Base-by-base conservation (phyloP, 108 stramenopile genomes). In the Pseudonitzschia multiseries region DNA sequence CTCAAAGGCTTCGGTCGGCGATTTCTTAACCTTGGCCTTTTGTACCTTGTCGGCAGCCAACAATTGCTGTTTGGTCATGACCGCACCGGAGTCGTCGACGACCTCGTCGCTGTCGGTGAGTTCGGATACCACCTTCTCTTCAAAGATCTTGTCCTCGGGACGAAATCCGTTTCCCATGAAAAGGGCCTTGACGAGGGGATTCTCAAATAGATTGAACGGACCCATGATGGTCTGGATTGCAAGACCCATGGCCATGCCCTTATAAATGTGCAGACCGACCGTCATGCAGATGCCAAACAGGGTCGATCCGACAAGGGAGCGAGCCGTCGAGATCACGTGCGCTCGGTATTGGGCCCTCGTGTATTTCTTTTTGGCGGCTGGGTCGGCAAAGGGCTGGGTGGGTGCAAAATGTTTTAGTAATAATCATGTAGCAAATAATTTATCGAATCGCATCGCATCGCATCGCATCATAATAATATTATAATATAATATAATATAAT, bases 161-260 rank as follows among this genome's bases (percentile, higher is more conserved):
- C 69, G 70, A 57, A 91, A 77, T n/a, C 85, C 86, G n/a, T 81
- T 79, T 24, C 85, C 69, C 14, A 89, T 56, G 2, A 94, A 28
- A n/a, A 86, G 18, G 12, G 88, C 78, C 59, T 79, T 81, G 43
- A 88, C 80, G 27, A 92, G 57, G 3, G 87, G 67, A 72, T 90
- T 95, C 59, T 95, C 92, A 29, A 81, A 46, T 56, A 93, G 62
- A 70, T 87, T 92, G 60, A 95, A 79, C 14, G 94, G 94, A 28
- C 75, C 86, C 94, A 95, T 95, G 57, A 95, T 71, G 27, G 83
- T 82, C 75, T 95, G 94, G 69, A 95, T 95, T 32, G 92, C 92
- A 18, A 95, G 71, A 62, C 94, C 89, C 44, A 93, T 84, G 60
- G 93, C 83, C 94, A 95, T 95, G 29, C 94, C 94, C 61, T 88